Base-by-base conservation (phyloP, 371 early-diverging fungal species). In the Mortierella sp. region DNA sequence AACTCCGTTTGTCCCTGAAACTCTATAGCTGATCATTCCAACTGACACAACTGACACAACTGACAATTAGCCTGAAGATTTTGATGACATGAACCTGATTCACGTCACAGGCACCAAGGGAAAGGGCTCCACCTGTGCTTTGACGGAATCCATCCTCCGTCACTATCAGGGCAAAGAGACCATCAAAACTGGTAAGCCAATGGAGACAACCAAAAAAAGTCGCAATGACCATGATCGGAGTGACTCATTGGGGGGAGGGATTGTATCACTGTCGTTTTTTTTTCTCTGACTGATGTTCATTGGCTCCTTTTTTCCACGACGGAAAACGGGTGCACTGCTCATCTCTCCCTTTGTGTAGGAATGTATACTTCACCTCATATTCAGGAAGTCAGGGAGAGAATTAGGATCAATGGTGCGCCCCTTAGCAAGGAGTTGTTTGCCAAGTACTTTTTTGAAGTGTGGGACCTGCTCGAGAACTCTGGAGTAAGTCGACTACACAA, bases 281-380 rank as follows among this genome's bases (percentile, higher is more conserved):
- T 10, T 34, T 34, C 34, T 34, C 34, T 10, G 34, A 4, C 10
- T n/a, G n/a, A n/a, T n/a, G n/a, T n/a, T n/a, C n/a, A n/a, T n/a
- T n/a, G n/a, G n/a, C n/a, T n/a, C n/a, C n/a, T n/a, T n/a, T n/a
- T n/a, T n/a, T n/a, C n/a, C n/a, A n/a, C n/a, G n/a, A n/a, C n/a
- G n/a, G n/a, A n/a, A n/a, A n/a, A n/a, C 14, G 4, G 24, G 19
- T 5, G n/a, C 41, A 16, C 46, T 19, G 5, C 23, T 38, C 30
- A 12, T 24, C 12, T 47, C 18, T 64, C 14, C 14, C 14, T n/a
- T n/a, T n/a, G n/a, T n/a, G 51, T 82, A 79, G 94, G 94, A 9
- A 78, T 97, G 41, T 98, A 89, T 71, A 96, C 98, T 8, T 96
- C 96, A 0, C 98, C 98, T 19, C 98, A 98, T 72, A 70, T 98